phyloP scores from a whole-genome alignment of 495 filamentous ascomycete genomes.

The Filosporella fistucella region DNA sequence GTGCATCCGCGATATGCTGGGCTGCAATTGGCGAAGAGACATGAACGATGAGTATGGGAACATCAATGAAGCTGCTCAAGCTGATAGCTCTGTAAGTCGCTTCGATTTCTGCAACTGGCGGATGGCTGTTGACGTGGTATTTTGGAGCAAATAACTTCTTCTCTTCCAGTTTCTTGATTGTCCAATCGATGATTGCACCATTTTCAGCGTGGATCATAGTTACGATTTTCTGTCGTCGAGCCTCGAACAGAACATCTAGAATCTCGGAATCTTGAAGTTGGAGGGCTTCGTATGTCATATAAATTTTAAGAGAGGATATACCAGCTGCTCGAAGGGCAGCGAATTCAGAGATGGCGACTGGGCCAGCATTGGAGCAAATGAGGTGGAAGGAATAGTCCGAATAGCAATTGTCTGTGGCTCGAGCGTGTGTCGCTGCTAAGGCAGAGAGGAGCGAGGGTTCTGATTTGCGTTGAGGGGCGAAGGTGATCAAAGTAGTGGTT shows the following conservation, averaged over 20 bases:
- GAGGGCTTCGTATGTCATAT: conserved; percentile 59
- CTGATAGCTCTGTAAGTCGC: conserved; percentile 55
- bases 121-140: conserved; percentile 49
- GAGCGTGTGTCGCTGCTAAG: conserved; percentile 41
- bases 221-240: conserved; percentile 41
- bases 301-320: conserved; percentile 55
- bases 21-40: conserved; percentile 48
- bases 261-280: conserved; percentile 52
- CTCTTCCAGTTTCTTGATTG: conserved; percentile 42
- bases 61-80: conserved; percentile 47
- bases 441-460: conserved; percentile 44
- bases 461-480: conserved; percentile 49
- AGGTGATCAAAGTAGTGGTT: conserved; percentile 55
- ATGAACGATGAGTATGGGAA: conserved; percentile 53
- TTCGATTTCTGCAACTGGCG: conserved; percentile 51
- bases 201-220: conserved; percentile 64
- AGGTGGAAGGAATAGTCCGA: conserved; percentile 61
- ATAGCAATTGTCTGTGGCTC: conserved; percentile 43
- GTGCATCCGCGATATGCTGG: conserved; percentile 48
- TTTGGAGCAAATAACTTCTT: conserved; percentile 42
- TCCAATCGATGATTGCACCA: conserved; percentile 47
- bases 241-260: conserved; percentile 47
- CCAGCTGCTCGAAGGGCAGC: conserved; percentile 40
- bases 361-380: conserved; percentile 47
- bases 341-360: conserved; percentile 36